Evolutionary conservation across 345 rosid genomes (phyloP).

Genomic region (Aquilaria yunnanensis): DNA sequence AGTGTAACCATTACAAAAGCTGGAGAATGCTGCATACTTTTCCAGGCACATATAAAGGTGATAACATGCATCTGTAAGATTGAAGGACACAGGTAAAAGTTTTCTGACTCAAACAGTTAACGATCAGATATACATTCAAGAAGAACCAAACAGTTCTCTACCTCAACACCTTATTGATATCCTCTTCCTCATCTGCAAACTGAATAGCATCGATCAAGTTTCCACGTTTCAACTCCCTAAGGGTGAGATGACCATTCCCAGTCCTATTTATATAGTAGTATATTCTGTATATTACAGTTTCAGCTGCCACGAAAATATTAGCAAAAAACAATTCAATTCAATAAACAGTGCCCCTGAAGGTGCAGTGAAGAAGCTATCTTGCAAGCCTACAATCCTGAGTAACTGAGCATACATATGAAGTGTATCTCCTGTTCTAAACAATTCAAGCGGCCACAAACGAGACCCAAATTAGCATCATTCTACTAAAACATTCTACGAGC

Average conservation of each 20-base stretch:
- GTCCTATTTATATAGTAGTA: conserved; percentile 88
- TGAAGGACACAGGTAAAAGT: not conserved
- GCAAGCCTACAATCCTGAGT: not conserved
- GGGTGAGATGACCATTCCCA: conserved; percentile 79
- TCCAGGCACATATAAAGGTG: no score
- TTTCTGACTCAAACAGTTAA: not conserved
- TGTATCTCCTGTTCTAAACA: no score
- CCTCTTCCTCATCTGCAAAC: conserved; percentile 97
- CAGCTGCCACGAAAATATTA: conserved; percentile 50
- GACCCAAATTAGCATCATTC: no score
- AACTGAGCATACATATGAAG: no score
- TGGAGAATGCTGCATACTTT: no score
- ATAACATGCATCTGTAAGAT: not conserved
- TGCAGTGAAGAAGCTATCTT: not conserved
- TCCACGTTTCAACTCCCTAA: conserved; percentile 93
- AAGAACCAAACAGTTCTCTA: conserved; percentile 19
- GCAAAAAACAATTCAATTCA: conserved; percentile 15
- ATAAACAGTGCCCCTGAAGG: not conserved
- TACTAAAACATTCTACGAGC: no score
- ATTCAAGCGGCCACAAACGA: no score
- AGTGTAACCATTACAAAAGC: no score
- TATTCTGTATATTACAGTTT: conserved; percentile 96
- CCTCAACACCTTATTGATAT: conserved; percentile 97
- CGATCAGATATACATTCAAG: conserved; percentile 1
- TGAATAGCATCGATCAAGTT: conserved; percentile 84